Percentiles rank a stretch among this genome's conserved stretches.
Evolutionary conservation across 108 stramenopile species (phyloP).

Genomic region (Fragilariopsis cylindrus): DNA sequence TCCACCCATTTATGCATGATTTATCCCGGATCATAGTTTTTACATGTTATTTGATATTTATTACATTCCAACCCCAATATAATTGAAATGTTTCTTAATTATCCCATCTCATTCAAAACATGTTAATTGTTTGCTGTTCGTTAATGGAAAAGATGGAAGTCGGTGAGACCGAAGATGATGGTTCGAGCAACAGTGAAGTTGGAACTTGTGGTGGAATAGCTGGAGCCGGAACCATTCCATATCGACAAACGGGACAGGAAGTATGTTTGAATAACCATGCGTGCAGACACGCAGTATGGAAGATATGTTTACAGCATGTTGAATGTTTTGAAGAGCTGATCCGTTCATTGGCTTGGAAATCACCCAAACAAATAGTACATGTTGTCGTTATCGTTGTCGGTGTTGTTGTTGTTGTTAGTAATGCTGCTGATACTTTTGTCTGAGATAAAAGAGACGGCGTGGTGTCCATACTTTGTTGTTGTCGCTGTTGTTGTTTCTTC

Average conservation of each 20-base stretch:
- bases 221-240: conserved; percentile 2
- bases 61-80: no score
- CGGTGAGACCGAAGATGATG: no score
- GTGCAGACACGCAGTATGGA: background rate
- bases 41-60: no score
- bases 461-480: background rate
- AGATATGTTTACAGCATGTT: background rate
- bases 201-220: background rate
- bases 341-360: background rate
- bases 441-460: background rate
- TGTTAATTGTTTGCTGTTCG: no score
- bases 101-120: no score
- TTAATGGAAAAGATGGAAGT: no score
- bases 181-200: no score
- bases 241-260: conserved; percentile 3
- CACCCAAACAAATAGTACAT: background rate
- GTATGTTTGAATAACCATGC: conserved; percentile 8
- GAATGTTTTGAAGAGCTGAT: background rate
- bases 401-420: background rate
- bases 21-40: no score
- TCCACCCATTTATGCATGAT: no score
- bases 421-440: background rate
- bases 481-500: background rate
- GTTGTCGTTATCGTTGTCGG: background rate
- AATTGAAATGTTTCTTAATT: no score